Percentiles rank a stretch among this genome's conserved stretches.
Conservation (phyloP, 345 rosid genomes). For the Garcia nutans region DNA sequence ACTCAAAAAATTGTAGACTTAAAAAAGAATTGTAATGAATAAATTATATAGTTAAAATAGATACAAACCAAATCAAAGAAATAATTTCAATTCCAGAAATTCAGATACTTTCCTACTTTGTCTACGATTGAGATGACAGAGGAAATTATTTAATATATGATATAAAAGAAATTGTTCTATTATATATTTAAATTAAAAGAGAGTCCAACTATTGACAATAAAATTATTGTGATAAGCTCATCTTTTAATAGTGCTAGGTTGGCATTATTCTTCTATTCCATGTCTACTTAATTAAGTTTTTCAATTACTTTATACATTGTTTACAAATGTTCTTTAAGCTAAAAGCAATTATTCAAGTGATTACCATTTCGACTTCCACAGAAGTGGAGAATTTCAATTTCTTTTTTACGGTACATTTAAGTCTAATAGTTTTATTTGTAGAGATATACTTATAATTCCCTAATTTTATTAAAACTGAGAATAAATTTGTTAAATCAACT, state of each 20-base stretch:
- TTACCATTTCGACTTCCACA: no score
- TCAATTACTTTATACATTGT: no score
- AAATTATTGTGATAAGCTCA: not conserved
- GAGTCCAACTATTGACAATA: not conserved
- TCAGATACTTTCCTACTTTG: not conserved
- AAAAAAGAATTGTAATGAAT: not conserved
- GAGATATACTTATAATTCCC: no score
- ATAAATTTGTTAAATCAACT: no score
- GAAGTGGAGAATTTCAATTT: no score
- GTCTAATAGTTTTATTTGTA: no score
- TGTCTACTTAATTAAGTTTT: not conserved
- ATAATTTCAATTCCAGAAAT: not conserved
- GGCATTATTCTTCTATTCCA: conserved; percentile 8
- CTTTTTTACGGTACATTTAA: no score
- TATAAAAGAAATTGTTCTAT: not conserved
- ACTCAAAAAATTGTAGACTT: no score
- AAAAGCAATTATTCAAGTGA: no score
- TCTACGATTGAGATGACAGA: not conserved
- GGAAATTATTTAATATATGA: not conserved
- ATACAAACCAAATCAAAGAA: not conserved
- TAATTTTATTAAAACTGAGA: no score
- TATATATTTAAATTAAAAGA: no score
- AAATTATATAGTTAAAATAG: not conserved
- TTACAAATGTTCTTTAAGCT: no score
- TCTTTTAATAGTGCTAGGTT: conserved; percentile 13